Evolutionary conservation across 2,329 filamentous ascomycete genomes (phyloP).

Genomic region (Ceratocystis colombiana): DNA sequence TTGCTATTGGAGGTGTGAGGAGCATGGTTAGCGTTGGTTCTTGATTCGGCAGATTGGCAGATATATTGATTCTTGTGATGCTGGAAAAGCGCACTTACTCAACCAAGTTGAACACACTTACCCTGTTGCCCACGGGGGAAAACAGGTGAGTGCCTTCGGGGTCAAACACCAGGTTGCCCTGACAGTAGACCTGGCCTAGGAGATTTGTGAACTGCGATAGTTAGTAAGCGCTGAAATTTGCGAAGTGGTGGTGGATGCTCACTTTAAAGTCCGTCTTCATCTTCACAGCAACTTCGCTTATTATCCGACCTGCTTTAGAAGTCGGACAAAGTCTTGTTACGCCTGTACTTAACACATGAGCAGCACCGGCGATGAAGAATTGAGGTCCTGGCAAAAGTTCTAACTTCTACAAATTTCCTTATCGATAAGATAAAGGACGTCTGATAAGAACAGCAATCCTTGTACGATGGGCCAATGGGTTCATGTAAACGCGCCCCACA

Average conservation of each 20-base stretch:
- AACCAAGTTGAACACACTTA: conserved; percentile 91
- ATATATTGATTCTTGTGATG: not conserved
- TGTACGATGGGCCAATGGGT: not conserved
- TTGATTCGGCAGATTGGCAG: too few relatives aligned
- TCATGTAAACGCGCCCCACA: not conserved
- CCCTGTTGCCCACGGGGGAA: conserved; percentile 91
- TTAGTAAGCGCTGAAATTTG: conserved; percentile 3
- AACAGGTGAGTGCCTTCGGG: conserved; percentile 92
- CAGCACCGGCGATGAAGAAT: not conserved
- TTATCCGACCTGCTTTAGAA: not conserved
- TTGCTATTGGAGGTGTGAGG: conserved; percentile 45
- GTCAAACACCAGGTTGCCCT: conserved; percentile 93
- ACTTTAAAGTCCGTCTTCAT: conserved; percentile 99
- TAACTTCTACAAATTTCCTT: conserved; percentile 22
- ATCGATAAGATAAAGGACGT: conserved; percentile 21
- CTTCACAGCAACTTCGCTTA: conserved; percentile 33
- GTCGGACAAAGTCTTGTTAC: not conserved
- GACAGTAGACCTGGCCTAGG: conserved; percentile 94
- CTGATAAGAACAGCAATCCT: not conserved
- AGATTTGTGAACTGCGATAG: conserved; percentile 83
- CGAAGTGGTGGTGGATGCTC: conserved; percentile 27
- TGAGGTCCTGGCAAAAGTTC: conserved; percentile 10
- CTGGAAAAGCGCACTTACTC: conserved; percentile 50
- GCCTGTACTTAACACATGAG: conserved; percentile 2
- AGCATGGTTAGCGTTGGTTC: not conserved